These are phyloP conservation scores for Pythium oligandrum DNA, from an alignment of 352 stramenopile genomes.

Conservation along the genomic window DNA sequence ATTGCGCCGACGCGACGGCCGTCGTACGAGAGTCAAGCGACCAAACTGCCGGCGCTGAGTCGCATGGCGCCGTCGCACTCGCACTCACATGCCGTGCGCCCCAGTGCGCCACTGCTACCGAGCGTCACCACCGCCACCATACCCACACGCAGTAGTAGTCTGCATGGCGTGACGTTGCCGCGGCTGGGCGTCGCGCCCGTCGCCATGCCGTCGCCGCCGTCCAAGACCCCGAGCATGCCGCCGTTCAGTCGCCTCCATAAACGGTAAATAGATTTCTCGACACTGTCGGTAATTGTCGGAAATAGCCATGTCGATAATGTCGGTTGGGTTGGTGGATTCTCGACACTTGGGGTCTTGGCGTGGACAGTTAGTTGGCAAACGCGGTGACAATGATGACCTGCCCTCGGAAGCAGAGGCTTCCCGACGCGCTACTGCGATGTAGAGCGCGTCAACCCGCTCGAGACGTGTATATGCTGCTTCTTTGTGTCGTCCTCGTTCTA, in stretches of 20 bases:
- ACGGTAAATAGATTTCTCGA: slow-evolving; percentile 22
- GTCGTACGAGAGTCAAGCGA: neutral
- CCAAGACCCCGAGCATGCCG: slow-evolving; percentile 36
- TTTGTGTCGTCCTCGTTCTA: no score
- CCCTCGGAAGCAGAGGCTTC: no score
- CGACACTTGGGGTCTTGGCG: no score
- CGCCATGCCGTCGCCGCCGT: slow-evolving; percentile 36
- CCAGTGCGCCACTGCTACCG: slow-evolving; percentile 1
- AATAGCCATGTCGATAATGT: no score
- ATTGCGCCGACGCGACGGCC: neutral
- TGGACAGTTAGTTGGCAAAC: no score
- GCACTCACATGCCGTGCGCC: neutral
- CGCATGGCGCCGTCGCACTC: slow-evolving; percentile 1
- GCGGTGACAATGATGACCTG: no score
- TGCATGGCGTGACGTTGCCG: slow-evolving; percentile 25
- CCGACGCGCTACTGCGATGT: no score
- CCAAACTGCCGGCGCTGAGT: slow-evolving; percentile 13
- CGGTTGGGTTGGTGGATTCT: no score
- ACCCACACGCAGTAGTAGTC: neutral
- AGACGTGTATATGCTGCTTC: no score
- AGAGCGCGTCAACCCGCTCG: no score
- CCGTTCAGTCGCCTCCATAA: slow-evolving; percentile 65
- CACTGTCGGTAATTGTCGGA: no score
- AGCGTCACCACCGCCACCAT: neutral
- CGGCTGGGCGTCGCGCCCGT: slow-evolving; percentile 11